Conservation (phyloP, 73 alveolate species). For the Blepharisma stoltei region DNA sequence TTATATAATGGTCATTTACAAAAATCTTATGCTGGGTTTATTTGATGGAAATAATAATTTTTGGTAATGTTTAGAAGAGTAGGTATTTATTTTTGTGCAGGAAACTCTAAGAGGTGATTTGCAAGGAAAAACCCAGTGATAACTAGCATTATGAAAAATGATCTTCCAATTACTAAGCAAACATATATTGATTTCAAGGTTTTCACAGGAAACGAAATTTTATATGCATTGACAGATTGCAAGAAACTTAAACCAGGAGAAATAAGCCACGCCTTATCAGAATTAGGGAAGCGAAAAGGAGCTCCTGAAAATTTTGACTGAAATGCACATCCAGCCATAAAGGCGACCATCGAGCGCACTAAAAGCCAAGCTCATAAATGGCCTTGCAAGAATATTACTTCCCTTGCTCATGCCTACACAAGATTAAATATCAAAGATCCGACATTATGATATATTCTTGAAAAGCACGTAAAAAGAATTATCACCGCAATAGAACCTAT, state of each 20-base stretch:
- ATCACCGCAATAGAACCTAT: slow-evolving; percentile 12
- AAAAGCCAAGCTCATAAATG: neutral
- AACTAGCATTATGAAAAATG: no score
- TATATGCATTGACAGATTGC: neutral
- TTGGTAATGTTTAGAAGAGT: no score
- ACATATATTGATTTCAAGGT: neutral
- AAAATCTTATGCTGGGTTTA: no score
- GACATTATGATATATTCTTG: neutral
- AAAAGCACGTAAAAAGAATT: neutral
- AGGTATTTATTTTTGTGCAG: no score
- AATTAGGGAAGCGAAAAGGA: slow-evolving; percentile 13
- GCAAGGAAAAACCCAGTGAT: no score
- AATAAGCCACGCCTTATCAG: slow-evolving; percentile 13
- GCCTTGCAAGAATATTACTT: neutral
- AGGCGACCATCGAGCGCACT: neutral
- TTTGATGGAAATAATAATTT: no score
- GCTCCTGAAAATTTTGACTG: slow-evolving; percentile 11
- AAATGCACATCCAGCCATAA: slow-evolving; percentile 13
- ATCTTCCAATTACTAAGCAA: no score
- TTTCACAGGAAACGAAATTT: slow-evolving; percentile 19
- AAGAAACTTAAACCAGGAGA: slow-evolving; percentile 26
- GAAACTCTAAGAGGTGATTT: no score
- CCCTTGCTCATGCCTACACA: neutral
- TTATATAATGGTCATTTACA: no score
- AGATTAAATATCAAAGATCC: neutral